Percentiles rank a stretch among this genome's conserved stretches.
These are phyloP conservation scores for Albatrellus ellisii DNA, from an alignment of 768 basidiomycete species.

Conservation along the genomic window DNA sequence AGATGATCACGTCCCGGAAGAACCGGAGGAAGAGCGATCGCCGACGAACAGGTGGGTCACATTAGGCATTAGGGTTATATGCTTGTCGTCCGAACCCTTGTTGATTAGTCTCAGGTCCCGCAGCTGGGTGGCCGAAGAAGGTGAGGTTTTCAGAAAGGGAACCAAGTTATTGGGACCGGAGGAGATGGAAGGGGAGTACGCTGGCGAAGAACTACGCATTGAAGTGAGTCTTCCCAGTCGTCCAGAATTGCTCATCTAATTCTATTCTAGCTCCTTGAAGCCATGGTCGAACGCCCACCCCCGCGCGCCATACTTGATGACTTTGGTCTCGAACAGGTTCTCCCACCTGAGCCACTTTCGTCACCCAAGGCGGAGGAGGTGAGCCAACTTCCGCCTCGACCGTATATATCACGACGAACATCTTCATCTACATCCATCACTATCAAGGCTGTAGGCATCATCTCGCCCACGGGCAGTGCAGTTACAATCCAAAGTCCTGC, in stretches of 20 bases:
- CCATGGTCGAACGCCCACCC: slow-evolving; percentile 77
- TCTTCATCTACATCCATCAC: not conserved
- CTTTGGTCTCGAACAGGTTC: slow-evolving; percentile 14
- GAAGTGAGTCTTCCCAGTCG: slow-evolving; percentile 34
- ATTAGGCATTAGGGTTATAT: not conserved
- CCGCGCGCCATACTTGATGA: slow-evolving; percentile 60
- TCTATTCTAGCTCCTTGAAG: slow-evolving; percentile 53
- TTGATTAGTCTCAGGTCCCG: slow-evolving; percentile 38
- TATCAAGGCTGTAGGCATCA: not conserved
- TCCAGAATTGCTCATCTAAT: not conserved
- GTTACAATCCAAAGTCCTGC: too few relatives aligned
- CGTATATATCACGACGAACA: not conserved
- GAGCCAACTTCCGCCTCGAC: not conserved
- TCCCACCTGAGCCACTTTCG: not conserved
- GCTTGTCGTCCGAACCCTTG: not conserved
- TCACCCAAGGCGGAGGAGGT: not conserved
- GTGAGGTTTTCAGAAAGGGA: slow-evolving; percentile 92
- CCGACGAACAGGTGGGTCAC: slow-evolving; percentile 11
- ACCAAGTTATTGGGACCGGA: slow-evolving; percentile 65
- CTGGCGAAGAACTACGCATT: slow-evolving; percentile 76
- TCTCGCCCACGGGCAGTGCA: not conserved
- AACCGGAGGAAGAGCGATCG: slow-evolving; percentile 14
- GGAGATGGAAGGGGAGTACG: slow-evolving; percentile 84
- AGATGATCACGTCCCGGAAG: slow-evolving; percentile 27
- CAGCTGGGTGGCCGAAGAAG: slow-evolving; percentile 87